Evolutionary conservation across 768 basidiomycete genomes (phyloP).

Genomic region (Scleroderma citrinum): DNA sequence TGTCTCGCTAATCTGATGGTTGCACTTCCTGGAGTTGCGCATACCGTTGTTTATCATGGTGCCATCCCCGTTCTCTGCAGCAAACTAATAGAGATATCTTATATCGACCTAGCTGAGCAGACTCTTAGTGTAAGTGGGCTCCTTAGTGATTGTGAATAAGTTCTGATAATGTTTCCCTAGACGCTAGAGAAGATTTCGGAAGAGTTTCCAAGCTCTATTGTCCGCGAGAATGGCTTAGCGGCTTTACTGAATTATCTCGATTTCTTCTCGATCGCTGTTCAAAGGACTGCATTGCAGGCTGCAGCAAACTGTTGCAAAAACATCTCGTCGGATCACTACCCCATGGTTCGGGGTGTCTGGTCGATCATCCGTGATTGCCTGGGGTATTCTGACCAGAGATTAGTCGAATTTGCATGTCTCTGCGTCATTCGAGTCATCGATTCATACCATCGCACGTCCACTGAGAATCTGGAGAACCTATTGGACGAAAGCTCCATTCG

Average conservation of each 20-base stretch:
- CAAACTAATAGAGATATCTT: constrained; percentile 94
- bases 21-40: constrained; percentile 95
- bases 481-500: constrained; percentile 74
- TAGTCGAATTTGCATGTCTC: constrained; percentile 95
- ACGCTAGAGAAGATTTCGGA: constrained; percentile 98
- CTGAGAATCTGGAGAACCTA: constrained; percentile 81
- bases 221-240: constrained; percentile 89
- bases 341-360: constrained; percentile 85
- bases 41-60: constrained; percentile 96
- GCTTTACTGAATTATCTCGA: constrained; percentile 94
- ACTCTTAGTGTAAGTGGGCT: constrained; percentile 79
- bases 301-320: constrained; percentile 96
- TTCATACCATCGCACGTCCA: constrained; percentile 78
- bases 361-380: constrained; percentile 91
- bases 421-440: constrained; percentile 94
- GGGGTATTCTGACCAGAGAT: constrained; percentile 86
- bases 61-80: constrained; percentile 96
- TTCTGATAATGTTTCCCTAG: constrained; percentile 37
- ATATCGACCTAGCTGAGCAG: constrained; percentile 97
- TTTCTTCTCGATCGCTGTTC: constrained; percentile 97
- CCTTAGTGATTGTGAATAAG: constrained; percentile 5
- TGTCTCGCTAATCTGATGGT: constrained; percentile 99
- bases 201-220: constrained; percentile 93
- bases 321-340: constrained; percentile 81
- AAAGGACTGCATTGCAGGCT: constrained; percentile 93